Evolutionary conservation across 1,284 basidiomycete species (phyloP).

Genomic region (Ceratobasidium papillatum): DNA sequence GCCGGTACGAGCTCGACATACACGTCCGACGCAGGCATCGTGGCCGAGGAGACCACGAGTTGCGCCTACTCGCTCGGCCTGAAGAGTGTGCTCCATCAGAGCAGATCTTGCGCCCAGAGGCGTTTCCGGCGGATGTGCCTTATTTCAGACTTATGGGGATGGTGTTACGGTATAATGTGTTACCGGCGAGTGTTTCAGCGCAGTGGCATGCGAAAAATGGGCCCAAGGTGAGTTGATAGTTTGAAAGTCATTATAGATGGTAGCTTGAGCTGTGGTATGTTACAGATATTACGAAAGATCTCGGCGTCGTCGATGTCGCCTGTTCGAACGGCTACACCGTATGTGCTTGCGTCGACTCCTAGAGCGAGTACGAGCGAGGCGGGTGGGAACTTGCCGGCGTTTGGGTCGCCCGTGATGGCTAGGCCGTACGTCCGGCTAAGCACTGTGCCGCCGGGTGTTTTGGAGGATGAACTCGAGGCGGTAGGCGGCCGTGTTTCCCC

Average conservation of each 20-base stretch:
- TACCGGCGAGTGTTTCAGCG: conserved; percentile 8
- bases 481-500: background rate
- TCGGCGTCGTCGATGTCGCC: conserved; percentile 10
- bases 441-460: conserved; percentile 12
- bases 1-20: conserved; percentile 15
- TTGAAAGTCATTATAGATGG: background rate
- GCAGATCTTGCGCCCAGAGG: conserved; percentile 5
- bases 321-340: background rate
- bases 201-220: conserved; percentile 18
- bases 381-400: background rate
- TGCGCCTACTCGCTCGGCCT: conserved; percentile 17
- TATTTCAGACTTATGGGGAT: conserved; percentile 37
- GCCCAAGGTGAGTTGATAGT: conserved; percentile 11
- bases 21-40: conserved; percentile 16
- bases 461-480: conserved; percentile 20
- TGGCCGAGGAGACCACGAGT: background rate
- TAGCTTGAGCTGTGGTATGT: background rate
- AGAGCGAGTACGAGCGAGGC: background rate
- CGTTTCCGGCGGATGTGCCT: conserved; percentile 21
- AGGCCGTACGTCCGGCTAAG: conserved; percentile 7
- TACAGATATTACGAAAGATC: conserved; percentile 22
- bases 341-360: background rate
- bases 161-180: conserved; percentile 11
- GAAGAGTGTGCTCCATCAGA: conserved; percentile 1
- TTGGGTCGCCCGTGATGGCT: background rate